Evolutionary conservation across 2,329 filamentous ascomycete genomes (phyloP).

Genomic region (Rugonectria rugulosa): DNA sequence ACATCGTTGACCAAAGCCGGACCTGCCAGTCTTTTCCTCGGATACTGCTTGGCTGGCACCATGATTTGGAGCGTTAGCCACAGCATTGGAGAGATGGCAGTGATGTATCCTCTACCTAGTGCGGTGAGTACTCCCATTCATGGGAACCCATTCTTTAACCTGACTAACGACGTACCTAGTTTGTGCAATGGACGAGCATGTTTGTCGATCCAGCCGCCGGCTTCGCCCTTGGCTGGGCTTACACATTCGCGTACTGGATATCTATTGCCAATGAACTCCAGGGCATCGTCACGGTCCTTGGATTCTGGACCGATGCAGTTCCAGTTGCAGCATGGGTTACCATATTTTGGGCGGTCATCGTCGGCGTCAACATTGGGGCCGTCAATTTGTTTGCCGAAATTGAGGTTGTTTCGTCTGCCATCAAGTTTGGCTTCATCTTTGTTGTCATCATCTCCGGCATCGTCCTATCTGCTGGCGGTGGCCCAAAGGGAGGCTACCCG

Average conservation of each 20-base stretch:
- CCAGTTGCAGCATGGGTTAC: slow-evolving; percentile 53
- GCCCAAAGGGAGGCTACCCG: slow-evolving; percentile 23
- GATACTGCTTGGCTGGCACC: slow-evolving; percentile 53
- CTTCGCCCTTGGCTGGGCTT: slow-evolving; percentile 56
- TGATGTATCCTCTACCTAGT: slow-evolving; percentile 53
- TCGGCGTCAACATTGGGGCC: slow-evolving; percentile 49
- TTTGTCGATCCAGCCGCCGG: slow-evolving; percentile 52
- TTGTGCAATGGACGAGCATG: slow-evolving; percentile 55
- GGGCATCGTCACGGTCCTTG: slow-evolving; percentile 50
- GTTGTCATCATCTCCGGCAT: slow-evolving; percentile 54
- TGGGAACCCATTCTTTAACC: no score
- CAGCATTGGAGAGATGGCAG: slow-evolving; percentile 55
- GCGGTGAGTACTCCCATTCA: not conserved
- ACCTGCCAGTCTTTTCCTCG: slow-evolving; percentile 53
- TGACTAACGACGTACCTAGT: slow-evolving; percentile 41
- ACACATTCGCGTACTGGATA: slow-evolving; percentile 54
- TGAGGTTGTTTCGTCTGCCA: slow-evolving; percentile 51
- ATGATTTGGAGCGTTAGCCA: slow-evolving; percentile 57
- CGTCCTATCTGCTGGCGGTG: slow-evolving; percentile 54
- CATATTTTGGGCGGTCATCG: slow-evolving; percentile 51
- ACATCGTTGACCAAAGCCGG: slow-evolving; percentile 50
- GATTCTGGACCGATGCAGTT: slow-evolving; percentile 53
- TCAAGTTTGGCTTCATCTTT: slow-evolving; percentile 58
- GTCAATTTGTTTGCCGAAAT: slow-evolving; percentile 55
- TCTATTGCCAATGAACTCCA: slow-evolving; percentile 54